These are phyloP conservation scores for Nitzschia sp. DNA, from an alignment of 108 stramenopile genomes.

Conservation along the genomic window DNA sequence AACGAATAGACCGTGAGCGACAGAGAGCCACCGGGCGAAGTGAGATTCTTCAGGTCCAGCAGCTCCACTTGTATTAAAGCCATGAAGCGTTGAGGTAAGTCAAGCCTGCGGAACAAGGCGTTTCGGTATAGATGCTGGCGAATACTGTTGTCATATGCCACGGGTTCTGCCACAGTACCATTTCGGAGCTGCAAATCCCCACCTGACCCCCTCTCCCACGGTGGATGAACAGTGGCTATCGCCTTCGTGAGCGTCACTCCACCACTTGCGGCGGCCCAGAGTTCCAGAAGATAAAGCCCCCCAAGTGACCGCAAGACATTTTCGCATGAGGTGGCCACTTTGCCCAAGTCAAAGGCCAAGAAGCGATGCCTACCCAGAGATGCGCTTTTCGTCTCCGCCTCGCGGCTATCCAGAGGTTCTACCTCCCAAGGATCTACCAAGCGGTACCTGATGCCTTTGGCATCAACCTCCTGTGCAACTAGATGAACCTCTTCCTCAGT, in stretches of 20 bases:
- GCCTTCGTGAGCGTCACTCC: conserved; percentile 76
- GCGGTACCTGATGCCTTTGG: conserved; percentile 65
- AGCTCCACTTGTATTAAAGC: conserved; percentile 92
- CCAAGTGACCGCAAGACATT: conserved; percentile 54
- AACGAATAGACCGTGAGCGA: conserved; percentile 80
- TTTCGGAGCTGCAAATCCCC: conserved; percentile 70
- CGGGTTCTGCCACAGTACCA: conserved; percentile 64
- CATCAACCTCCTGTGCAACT: conserved; percentile 32
- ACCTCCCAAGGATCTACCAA: conserved; percentile 93
- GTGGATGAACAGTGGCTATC: conserved; percentile 77
- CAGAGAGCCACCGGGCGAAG: conserved; percentile 82
- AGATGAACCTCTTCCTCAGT: conserved; percentile 5
- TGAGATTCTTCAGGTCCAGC: conserved; percentile 95
- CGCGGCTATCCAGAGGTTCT: conserved; percentile 72
- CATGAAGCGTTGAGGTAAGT: conserved; percentile 87
- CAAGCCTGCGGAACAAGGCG: conserved; percentile 74
- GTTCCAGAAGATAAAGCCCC: conserved; percentile 63
- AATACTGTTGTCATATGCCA: conserved; percentile 65
- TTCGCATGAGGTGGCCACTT: conserved; percentile 67
- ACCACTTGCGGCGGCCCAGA: conserved; percentile 72
- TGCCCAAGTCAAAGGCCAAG: conserved; percentile 58
- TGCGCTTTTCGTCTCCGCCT: conserved; percentile 74
- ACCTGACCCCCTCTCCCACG: conserved; percentile 82
- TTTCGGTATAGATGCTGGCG: conserved; percentile 83
- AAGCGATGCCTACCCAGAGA: conserved; percentile 71